A percentile compares a stretch with the other conserved stretches of the same genome.
Conservation (phyloP, 139 green algal genomes). For the Chlorella sp. region DNA sequence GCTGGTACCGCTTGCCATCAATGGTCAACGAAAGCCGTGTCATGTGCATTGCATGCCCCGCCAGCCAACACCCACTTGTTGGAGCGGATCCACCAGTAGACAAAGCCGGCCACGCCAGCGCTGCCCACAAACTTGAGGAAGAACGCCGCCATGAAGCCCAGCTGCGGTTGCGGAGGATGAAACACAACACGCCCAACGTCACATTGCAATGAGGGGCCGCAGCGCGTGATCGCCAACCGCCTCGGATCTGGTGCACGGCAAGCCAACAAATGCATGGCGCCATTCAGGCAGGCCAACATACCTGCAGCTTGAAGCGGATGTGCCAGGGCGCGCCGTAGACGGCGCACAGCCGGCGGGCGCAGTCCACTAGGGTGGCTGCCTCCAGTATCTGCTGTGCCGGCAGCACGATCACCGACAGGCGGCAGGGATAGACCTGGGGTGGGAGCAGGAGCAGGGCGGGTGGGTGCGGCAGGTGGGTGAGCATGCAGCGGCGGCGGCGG, state of each 20-base stretch:
- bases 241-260: too few relatives aligned
- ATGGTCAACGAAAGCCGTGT: too few relatives aligned
- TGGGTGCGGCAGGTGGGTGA: background rate
- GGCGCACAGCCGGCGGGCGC: background rate
- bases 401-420: slow-evolving; percentile 27
- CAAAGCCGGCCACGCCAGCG: background rate
- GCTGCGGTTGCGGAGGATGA: too few relatives aligned
- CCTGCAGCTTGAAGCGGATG: slow-evolving; percentile 8
- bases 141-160: background rate
- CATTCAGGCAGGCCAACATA: too few relatives aligned
- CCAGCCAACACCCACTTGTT: background rate
- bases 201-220: too few relatives aligned
- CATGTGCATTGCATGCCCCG: too few relatives aligned
- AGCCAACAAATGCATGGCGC: too few relatives aligned
- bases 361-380: slow-evolving; percentile 9
- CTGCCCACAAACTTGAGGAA: background rate
- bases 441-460: background rate
- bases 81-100: slow-evolving; percentile 14
- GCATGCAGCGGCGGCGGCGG: too few relatives aligned
- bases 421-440: slow-evolving; percentile 28
- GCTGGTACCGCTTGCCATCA: too few relatives aligned
- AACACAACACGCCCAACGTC: too few relatives aligned
- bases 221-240: too few relatives aligned
- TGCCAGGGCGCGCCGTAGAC: slow-evolving; percentile 1
- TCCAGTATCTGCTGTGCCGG: slow-evolving; percentile 23